Base-by-base conservation (phyloP, 139 green algal species). In the Picochlorum costavermella region DNA sequence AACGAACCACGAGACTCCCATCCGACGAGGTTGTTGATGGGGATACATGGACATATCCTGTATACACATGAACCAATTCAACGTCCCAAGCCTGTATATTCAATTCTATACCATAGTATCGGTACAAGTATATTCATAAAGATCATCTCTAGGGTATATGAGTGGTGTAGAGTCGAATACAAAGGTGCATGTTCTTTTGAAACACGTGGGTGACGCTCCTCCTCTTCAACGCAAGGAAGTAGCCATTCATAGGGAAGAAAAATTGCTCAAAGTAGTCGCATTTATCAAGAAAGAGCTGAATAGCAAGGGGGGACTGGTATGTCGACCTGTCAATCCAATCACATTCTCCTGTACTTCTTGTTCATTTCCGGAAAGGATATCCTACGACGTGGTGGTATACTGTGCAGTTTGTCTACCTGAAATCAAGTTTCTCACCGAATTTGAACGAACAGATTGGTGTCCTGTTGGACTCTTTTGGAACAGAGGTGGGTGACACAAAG, bases 361-460 rank as follows among this genome's bases (percentile, higher is more conserved):
- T 29, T 25, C 49, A 28, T 29, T 25, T 25, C 17, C 20, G 20
- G 20, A 23, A 23, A 23, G 20, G 20, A 23, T 23, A 23, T 23
- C 20, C 20, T 23, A 23, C 20, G 20, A 23, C 20, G 20, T 23
- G 20, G 20, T 23, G 20, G 20, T 23, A 23, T 23, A 23, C 20
- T 23, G 11, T 33, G 23, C 50, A 37, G 25, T 59, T 59, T 59
- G 23, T 59, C 12, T 59, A 59, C 20, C 28, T 59, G n/a, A 59
- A 59, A 31, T 33, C 20, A 12, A 17, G 17, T 12, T 59, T 59
- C 13, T 28, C 50, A 33, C 50, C 50, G 14, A 20, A 59, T 17
- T 25, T 25, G 12, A 28, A 30, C n/a, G 50, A 59, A 59, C 12
- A 59, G 23, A 23, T 59, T 28, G 50, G 50, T 17, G 25, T 59